phyloP scores from a whole-genome alignment of 306 rosid species.

The Fragaria iinumae region DNA sequence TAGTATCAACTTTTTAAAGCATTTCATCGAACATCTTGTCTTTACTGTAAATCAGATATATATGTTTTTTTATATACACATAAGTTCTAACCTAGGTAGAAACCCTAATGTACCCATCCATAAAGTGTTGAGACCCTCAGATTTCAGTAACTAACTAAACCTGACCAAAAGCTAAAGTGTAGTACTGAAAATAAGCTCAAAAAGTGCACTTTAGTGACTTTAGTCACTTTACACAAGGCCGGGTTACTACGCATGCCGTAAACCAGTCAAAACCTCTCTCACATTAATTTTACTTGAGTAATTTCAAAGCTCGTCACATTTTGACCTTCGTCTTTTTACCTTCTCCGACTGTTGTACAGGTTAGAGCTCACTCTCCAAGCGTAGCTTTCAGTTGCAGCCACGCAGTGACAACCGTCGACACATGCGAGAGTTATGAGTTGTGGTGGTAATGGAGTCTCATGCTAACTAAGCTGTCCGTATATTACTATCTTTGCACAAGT shows the following conservation, averaged over 20 bases:
- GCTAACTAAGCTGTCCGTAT: constrained; percentile 18
- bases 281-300: neutral
- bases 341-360: neutral
- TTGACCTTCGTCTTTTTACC: neutral
- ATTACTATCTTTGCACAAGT: neutral
- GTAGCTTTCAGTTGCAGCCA: constrained; percentile 33
- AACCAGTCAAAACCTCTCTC: constrained; percentile 4
- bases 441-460: constrained; percentile 32
- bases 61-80: neutral
- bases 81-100: rapidly evolving
- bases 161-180: constrained; percentile 6
- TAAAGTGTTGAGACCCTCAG: neutral
- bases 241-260: neutral
- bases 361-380: constrained; percentile 1
- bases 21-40: neutral
- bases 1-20: rapidly evolving
- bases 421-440: constrained; percentile 18
- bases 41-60: neutral
- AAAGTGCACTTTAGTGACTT: neutral
- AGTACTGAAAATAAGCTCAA: neutral
- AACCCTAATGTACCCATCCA: neutral
- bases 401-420: constrained; percentile 34
- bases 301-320: neutral
- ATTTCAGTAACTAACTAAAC: neutral
- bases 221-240: neutral